Evolutionary conservation across 2,329 filamentous ascomycete species (phyloP).

Genomic region (Alternaria arbusti): DNA sequence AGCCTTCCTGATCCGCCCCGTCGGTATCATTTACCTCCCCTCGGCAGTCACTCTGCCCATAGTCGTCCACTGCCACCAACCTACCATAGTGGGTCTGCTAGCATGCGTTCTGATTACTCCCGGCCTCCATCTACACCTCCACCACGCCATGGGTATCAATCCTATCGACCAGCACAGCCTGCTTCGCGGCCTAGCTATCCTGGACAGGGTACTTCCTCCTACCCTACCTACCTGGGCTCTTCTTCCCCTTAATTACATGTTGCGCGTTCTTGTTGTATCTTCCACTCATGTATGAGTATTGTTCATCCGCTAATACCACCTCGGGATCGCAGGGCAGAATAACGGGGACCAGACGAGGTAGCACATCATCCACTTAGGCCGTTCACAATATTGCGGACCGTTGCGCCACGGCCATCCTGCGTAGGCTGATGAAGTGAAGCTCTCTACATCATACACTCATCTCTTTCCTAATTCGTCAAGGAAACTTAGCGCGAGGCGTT

Average conservation of each 20-base stretch:
- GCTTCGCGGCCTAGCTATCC: constrained; percentile 27
- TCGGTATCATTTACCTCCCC: constrained; percentile 38
- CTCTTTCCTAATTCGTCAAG: constrained; percentile 16
- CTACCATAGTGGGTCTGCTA: constrained; percentile 20
- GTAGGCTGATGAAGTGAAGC: constrained; percentile 6
- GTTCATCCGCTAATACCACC: constrained; percentile 29
- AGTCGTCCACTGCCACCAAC: constrained; percentile 24
- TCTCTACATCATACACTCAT: constrained; percentile 5
- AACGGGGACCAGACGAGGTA: constrained; percentile 40
- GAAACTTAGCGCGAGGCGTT: constrained; percentile 32
- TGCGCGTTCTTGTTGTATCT: constrained; percentile 14
- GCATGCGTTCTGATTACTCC: constrained; percentile 24
- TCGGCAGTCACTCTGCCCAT: constrained; percentile 17
- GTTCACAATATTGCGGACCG: neutral
- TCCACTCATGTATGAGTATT: constrained; percentile 20
- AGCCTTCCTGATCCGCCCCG: constrained; percentile 41
- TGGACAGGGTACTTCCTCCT: constrained; percentile 33
- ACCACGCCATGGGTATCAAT: constrained; percentile 16
- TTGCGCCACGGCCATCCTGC: neutral
- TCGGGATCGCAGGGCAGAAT: constrained; percentile 26
- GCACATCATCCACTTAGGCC: constrained; percentile 1
- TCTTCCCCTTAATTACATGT: constrained; percentile 32
- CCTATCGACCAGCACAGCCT: constrained; percentile 32
- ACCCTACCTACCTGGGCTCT: constrained; percentile 33
- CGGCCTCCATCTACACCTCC: constrained; percentile 33